Conservation (phyloP, 257 asterid genomes). For the Marsdenia floribunda region DNA sequence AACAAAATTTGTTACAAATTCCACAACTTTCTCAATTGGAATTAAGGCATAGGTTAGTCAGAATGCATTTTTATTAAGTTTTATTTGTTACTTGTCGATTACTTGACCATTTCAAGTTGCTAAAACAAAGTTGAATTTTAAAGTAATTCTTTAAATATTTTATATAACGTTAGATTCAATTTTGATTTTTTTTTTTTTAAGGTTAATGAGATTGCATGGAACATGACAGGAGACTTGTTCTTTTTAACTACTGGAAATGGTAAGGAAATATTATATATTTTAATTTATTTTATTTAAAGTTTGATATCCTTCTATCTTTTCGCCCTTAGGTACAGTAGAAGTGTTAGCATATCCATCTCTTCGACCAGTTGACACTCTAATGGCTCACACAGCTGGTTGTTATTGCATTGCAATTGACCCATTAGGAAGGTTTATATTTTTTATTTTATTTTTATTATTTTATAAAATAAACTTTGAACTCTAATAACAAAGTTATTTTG, state of each 20-base stretch:
- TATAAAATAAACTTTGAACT: background rate
- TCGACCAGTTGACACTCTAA: constrained; percentile 65
- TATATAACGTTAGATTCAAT: background rate
- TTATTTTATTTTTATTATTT: background rate
- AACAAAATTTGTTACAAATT: background rate
- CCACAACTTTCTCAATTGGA: background rate
- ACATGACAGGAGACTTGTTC: constrained; percentile 73
- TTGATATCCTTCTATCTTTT: background rate
- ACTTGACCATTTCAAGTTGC: background rate
- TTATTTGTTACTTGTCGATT: background rate
- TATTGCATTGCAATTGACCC: constrained; percentile 98
- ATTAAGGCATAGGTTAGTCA: background rate
- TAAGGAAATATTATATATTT: constrained; percentile 25
- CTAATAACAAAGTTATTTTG: background rate
- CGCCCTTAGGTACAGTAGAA: constrained; percentile 78
- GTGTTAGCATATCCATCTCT: constrained; percentile 90
- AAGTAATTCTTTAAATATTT: background rate
- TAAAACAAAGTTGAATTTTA: background rate
- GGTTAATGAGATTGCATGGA: constrained; percentile 91
- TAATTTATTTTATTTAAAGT: background rate
- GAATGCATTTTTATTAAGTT: background rate
- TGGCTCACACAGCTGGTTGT: constrained; percentile 99
- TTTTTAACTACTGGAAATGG: constrained; percentile 97
- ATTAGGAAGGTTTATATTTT: constrained; percentile 59
- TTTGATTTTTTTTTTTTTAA: constrained; percentile 24